Evolutionary conservation across 2,329 filamentous ascomycete genomes (phyloP).

Genomic region (Podosphaera xanthii): DNA sequence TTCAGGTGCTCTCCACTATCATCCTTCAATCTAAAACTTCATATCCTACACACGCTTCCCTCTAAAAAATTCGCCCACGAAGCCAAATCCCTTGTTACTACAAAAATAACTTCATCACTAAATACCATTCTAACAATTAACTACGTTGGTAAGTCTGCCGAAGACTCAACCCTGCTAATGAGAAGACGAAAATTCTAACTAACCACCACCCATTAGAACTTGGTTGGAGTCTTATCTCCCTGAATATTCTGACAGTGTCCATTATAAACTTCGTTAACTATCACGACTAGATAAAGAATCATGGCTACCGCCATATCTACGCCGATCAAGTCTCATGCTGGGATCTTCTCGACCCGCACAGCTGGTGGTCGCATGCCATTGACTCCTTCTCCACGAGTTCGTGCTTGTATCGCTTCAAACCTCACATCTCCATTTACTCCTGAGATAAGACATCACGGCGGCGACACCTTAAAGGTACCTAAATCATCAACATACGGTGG

Average conservation of each 20-base stretch:
- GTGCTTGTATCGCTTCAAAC: constrained; percentile 26
- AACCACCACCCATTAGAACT: too few species aligned
- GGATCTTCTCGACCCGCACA: constrained; percentile 76
- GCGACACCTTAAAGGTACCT: neutral
- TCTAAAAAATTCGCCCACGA: too few species aligned
- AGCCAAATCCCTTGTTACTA: too few species aligned
- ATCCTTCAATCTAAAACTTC: too few species aligned
- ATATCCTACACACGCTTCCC: too few species aligned
- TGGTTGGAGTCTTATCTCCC: too few species aligned
- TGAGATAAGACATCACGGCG: constrained; percentile 21
- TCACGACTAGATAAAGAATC: constrained; percentile 12
- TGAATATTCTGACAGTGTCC: too few species aligned
- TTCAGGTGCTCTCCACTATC: too few species aligned
- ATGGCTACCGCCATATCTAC: constrained; percentile 85
- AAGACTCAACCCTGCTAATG: neutral
- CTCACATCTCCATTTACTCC: constrained; percentile 58
- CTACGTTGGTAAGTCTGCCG: neutral
- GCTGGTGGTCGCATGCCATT: constrained; percentile 87
- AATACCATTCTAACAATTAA: too few species aligned
- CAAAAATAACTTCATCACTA: too few species aligned
- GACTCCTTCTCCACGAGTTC: constrained; percentile 64
- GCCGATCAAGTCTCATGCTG: constrained; percentile 82
- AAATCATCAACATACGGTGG: constrained; percentile 48
- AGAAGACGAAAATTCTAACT: too few species aligned
- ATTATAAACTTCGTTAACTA: too few species aligned